phyloP scores from a whole-genome alignment of 306 rosid species.

The Begonia peltatifolia region DNA sequence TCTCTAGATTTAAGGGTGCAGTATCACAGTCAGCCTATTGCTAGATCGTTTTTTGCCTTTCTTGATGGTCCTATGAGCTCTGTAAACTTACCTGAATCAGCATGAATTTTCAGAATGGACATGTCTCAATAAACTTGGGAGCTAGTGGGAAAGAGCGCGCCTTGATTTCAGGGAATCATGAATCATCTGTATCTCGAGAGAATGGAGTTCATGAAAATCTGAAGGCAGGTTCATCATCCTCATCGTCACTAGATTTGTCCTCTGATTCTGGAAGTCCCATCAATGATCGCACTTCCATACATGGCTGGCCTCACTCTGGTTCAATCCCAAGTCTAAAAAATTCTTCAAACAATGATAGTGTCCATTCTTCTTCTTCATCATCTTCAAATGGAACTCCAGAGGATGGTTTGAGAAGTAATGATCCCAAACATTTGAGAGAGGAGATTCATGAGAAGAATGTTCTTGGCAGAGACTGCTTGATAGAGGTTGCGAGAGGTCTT shows the following conservation, averaged over 20 bases:
- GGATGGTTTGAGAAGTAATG: constrained; percentile 28
- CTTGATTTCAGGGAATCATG: constrained; percentile 25
- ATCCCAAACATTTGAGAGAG: constrained; percentile 15
- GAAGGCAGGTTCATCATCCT: constrained; percentile 35
- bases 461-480: constrained; percentile 12
- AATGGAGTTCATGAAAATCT: constrained; percentile 18
- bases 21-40: not conserved
- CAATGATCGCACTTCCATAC: constrained; percentile 28
- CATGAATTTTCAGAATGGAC: constrained; percentile 39
- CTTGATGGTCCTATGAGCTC: not conserved
- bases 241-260: constrained; percentile 42
- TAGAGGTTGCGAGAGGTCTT: constrained; percentile 19
- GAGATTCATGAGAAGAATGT: constrained; percentile 18
- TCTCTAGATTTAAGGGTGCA: not conserved
- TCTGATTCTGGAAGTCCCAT: constrained; percentile 52
- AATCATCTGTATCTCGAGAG: constrained; percentile 21
- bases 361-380: constrained; percentile 32
- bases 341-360: constrained; percentile 13
- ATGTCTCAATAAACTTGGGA: constrained; percentile 14
- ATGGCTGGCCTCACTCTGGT: constrained; percentile 24
- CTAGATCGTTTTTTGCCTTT: not conserved
- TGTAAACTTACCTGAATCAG: constrained; percentile 1
- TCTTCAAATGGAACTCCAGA: constrained; percentile 20
- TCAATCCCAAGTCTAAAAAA: constrained; percentile 18
- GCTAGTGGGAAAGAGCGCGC: constrained; percentile 23